Evolutionary conservation across 768 basidiomycete species (phyloP), one percentile per base, ranked within the genome.

Genomic region (Pholiota conissans): DNA sequence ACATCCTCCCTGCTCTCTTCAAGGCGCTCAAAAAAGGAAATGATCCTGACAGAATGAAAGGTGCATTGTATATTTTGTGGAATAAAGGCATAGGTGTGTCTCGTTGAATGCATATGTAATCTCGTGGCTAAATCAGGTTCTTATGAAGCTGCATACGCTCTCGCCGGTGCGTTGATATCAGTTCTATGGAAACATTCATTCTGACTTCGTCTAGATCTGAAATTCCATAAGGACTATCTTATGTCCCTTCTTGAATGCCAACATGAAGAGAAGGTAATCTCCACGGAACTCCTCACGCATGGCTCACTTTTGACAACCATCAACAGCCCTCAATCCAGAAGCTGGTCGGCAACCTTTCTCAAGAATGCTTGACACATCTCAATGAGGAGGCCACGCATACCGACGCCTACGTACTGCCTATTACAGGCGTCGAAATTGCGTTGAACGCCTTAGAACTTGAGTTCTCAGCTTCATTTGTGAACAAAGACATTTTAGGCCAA

Each of bases 31-130:
- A 72, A 55, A 88, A 85, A 65, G 93, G 90, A 5, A 86, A 83
- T 56, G 93, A 95, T 66, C 90, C 93, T 9, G 95, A 98, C 71
- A 81, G 89, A 24, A 95, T 97, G 86, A 98, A 98, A 74, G 96
- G 96, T 7, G 93, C 93, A 16, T 76, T 96, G 37, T 95, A 94
- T 68, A 78, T 91, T 18, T 71, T 92, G 9, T 85, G 85, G 74
- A 86, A 87, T 64, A 90, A 89, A 70, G 86, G 83, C 28, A 86
- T 79, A 53, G 80, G 89, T 89, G 60, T 42, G 82, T 61, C 22
- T 32, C 10, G 29, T 22, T 59, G 34, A 13, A 16, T 59, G 16
- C 40, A 9, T 18, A 16, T 20, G 56, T 49, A 28, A 13, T 49
- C 24, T 56, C 42, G 39, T 39, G 22, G 42, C 48, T 61, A 47